Evolutionary conservation across 2,329 filamentous ascomycete genomes (phyloP).

Genomic region (Penicillium hordei): DNA sequence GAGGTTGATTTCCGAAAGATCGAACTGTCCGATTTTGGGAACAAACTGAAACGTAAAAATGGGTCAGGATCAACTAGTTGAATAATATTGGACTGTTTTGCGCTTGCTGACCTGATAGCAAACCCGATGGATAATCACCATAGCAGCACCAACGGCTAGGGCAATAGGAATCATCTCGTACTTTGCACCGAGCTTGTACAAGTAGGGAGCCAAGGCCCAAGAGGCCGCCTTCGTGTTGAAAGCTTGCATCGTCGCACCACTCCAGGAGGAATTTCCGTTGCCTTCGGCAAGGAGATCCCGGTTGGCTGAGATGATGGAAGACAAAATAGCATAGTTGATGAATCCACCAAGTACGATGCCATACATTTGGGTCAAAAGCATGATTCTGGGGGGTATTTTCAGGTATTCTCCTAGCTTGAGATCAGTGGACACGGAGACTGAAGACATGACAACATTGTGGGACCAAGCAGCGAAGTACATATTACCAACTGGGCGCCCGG

Average conservation of each 20-base stretch:
- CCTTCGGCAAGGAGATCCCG: slow-evolving; percentile 47
- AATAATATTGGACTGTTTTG: neutral
- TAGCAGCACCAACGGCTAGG: slow-evolving; percentile 45
- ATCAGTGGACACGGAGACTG: slow-evolving; percentile 53
- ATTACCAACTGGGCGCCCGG: slow-evolving; percentile 54
- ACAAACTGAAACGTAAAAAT: slow-evolving; percentile 39
- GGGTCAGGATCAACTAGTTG: neutral
- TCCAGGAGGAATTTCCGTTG: slow-evolving; percentile 55
- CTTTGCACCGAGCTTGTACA: slow-evolving; percentile 53
- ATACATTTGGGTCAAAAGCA: slow-evolving; percentile 59
- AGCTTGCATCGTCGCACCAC: slow-evolving; percentile 52
- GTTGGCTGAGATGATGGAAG: slow-evolving; percentile 53
- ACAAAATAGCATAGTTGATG: slow-evolving; percentile 58
- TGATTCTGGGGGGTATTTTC: slow-evolving; percentile 56
- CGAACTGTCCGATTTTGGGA: slow-evolving; percentile 49
- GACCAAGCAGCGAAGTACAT: slow-evolving; percentile 62
- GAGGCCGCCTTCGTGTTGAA: slow-evolving; percentile 39
- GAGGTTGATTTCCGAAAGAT: slow-evolving; percentile 50
- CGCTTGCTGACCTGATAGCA: slow-evolving; percentile 9
- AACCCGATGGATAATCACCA: slow-evolving; percentile 13
- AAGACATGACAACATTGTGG: slow-evolving; percentile 56
- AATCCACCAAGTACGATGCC: slow-evolving; percentile 56
- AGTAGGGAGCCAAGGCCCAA: slow-evolving; percentile 53
- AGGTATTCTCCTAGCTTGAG: slow-evolving; percentile 60
- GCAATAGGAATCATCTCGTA: slow-evolving; percentile 50